Percentiles rank a stretch among this genome's conserved stretches.
These are phyloP conservation scores for Psilocybe cyanescens DNA, from an alignment of 768 basidiomycete genomes.

Conservation along the genomic window DNA sequence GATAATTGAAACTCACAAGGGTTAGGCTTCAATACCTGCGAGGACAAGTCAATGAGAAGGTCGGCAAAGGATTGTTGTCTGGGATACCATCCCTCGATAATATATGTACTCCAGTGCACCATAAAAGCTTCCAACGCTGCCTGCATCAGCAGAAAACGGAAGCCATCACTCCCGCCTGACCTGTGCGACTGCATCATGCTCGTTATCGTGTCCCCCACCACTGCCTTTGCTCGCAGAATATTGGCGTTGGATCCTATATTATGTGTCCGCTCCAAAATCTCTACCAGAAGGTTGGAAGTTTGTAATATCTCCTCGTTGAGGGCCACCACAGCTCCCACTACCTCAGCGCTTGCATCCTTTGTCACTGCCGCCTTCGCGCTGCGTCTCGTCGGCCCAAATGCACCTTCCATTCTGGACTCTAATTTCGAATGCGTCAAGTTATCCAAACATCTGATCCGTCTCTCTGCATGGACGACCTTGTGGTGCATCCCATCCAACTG, in stretches of 20 bases:
- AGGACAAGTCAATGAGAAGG: slow-evolving; percentile 23
- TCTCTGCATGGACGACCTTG: slow-evolving; percentile 12
- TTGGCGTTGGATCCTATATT: not conserved
- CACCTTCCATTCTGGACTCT: slow-evolving; percentile 15
- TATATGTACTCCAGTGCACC: slow-evolving; percentile 26
- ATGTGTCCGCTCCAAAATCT: slow-evolving; percentile 19
- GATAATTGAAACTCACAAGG: not conserved
- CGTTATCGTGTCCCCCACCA: slow-evolving; percentile 19
- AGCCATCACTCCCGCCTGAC: not conserved
- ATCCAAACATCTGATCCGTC: slow-evolving; percentile 16
- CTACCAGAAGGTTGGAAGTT: slow-evolving; percentile 20
- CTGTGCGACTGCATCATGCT: slow-evolving; percentile 21
- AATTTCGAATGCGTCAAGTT: slow-evolving; percentile 16
- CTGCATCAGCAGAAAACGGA: slow-evolving; percentile 21
- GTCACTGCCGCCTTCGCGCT: not conserved
- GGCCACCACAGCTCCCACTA: slow-evolving; percentile 18
- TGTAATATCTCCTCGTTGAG: slow-evolving; percentile 28
- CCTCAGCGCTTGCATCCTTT: slow-evolving; percentile 22
- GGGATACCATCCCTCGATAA: slow-evolving; percentile 28
- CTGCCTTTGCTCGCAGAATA: slow-evolving; percentile 10
- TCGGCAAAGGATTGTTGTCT: slow-evolving; percentile 26
- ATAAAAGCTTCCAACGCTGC: slow-evolving; percentile 27
- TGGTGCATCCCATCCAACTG: slow-evolving; percentile 21
- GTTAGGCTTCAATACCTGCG: slow-evolving; percentile 6
- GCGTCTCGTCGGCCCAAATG: slow-evolving; percentile 7